phyloP scores from a whole-genome alignment of 2,329 filamentous ascomycete genomes.

The Didymosphaeria variabile region DNA sequence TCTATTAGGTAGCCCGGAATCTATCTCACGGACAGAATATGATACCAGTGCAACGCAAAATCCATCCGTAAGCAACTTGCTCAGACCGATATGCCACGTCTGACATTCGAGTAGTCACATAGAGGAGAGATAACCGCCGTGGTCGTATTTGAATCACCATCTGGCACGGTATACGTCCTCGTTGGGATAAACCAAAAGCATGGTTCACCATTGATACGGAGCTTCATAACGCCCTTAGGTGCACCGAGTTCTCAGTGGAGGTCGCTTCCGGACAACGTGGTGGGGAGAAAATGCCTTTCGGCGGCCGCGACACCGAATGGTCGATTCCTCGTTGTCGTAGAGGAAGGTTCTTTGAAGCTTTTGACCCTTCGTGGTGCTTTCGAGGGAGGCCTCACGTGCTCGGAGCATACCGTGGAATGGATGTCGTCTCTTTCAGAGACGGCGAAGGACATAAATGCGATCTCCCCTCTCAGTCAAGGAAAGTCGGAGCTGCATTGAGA shows the following conservation, averaged over 20 bases:
- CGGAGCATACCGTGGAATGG: constrained; percentile 17
- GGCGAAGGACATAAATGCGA: constrained; percentile 16
- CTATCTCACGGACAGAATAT: neutral
- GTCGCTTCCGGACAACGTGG: constrained; percentile 19
- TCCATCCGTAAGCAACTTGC: constrained; percentile 23
- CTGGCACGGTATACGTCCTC: constrained; percentile 26
- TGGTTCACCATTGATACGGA: constrained; percentile 25
- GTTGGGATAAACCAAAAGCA: constrained; percentile 29
- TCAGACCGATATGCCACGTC: neutral
- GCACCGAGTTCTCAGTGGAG: constrained; percentile 16
- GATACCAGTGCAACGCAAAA: constrained; percentile 11
- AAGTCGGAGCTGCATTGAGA: constrained; percentile 21
- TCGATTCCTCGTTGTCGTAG: constrained; percentile 26
- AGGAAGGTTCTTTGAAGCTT: constrained; percentile 23
- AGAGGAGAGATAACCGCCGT: constrained; percentile 29
- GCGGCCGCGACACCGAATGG: constrained; percentile 27
- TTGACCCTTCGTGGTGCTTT: constrained; percentile 22
- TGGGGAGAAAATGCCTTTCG: constrained; percentile 21
- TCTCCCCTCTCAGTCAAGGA: constrained; percentile 29
- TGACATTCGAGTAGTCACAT: constrained; percentile 23
- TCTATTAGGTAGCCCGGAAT: neutral
- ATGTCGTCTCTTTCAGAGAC: constrained; percentile 16
- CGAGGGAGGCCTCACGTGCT: constrained; percentile 27
- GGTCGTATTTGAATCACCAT: constrained; percentile 25
- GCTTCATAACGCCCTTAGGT: constrained; percentile 29